Conservation (phyloP, 73 alveolate genomes). For the Blepharisma stoltei region DNA sequence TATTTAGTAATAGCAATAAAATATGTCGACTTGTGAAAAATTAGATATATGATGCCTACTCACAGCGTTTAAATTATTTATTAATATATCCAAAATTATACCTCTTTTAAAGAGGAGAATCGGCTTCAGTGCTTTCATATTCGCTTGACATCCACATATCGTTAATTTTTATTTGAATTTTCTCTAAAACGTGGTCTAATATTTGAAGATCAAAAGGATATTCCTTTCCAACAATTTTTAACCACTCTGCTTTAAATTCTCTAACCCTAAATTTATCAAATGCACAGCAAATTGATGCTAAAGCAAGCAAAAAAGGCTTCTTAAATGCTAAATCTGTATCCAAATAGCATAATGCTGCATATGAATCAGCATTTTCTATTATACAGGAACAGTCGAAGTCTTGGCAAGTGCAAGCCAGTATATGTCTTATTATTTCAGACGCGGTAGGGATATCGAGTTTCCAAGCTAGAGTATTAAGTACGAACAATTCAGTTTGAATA, state of each 20-base stretch:
- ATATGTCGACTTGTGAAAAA: too few species aligned
- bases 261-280: neutral
- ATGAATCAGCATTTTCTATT: neutral
- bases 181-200: too few species aligned
- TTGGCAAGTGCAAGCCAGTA: neutral
- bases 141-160: too few species aligned
- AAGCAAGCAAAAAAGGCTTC: slow-evolving; percentile 2
- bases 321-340: neutral
- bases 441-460: slow-evolving; percentile 6
- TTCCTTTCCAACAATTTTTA: neutral
- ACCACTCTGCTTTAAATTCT: slow-evolving; percentile 7
- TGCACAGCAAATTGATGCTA: neutral
- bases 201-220: too few species aligned
- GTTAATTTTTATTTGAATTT: too few species aligned
- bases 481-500: neutral
- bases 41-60: too few species aligned
- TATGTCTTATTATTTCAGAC: neutral
- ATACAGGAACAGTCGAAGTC: neutral
- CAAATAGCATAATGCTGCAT: neutral
- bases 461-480: neutral
- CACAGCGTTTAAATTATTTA: too few species aligned
- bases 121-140: too few species aligned
- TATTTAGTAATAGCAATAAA: too few species aligned
- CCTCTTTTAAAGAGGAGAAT: too few species aligned
- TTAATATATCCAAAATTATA: too few species aligned